Evolutionary conservation across 139 green algal species (phyloP), one percentile per base, ranked within the genome.

Genomic region (Gonium pectorale): DNA sequence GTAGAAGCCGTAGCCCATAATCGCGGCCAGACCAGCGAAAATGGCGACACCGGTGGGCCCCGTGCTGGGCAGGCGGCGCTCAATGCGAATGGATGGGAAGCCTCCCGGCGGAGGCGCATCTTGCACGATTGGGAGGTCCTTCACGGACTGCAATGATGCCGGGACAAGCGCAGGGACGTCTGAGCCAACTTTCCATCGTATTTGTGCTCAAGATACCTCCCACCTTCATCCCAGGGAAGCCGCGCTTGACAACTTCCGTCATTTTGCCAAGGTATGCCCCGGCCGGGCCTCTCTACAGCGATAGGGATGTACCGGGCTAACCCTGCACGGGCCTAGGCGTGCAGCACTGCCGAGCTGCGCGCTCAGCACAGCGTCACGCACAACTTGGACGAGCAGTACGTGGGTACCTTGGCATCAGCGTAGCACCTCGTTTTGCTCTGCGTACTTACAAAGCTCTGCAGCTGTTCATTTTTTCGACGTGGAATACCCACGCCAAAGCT

Each of bases 1-100:
- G 74, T 98, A 96, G 83, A 98, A 98, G 46, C 96, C 96, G 49
- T 97, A 99, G 6, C 90, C 93, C 90, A 98, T 97, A 67, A 98
- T 90, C 21, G 89, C 90, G 11, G 81, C 87, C 4, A 83, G 89
- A 5, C 96, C 93, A n/a, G 89, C 93, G 80, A 99, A 97, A 26
- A 99, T 91, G 1, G 95, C 96, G 4, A 94, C 88, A 29, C 96
- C 96, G 0, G 92, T 94, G 11, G 96, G 96, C 0, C 96, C 96
- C 22, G 96, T 98, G 89, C 77, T 95, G 13, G 96, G 96, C 31
- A 99, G 83, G 8, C 95, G 87, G 22, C 96, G 92, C 3, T 95
- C 95, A 71, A 97, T 98, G 54, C 96, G 94, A 38, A 99, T 91
- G 29, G 94, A 90, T 0, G 96, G 96, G 86, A 98, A 99, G 15